These are phyloP conservation scores for Coniochaeta hoffmannii DNA, from an alignment of 2,329 filamentous ascomycete species.

Conservation along the genomic window DNA sequence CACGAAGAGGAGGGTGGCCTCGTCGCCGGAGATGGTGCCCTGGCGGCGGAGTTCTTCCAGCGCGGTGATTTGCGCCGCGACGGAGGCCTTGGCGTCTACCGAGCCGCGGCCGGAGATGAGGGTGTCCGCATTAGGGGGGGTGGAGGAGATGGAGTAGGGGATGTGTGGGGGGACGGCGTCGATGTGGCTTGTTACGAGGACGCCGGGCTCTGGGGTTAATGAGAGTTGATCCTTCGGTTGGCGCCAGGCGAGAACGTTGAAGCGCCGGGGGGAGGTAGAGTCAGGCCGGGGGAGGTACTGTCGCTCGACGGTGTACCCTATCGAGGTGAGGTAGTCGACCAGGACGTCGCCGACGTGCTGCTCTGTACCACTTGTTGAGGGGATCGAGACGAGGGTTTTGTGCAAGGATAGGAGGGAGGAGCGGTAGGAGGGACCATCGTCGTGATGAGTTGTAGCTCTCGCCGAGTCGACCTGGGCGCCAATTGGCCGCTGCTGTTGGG, in stretches of 20 bases:
- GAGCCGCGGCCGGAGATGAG: slow-evolving; percentile 65
- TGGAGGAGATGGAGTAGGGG: slow-evolving; percentile 50
- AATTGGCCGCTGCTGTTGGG: background rate
- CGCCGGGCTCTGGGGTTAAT: slow-evolving; percentile 26
- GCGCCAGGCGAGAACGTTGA: slow-evolving; percentile 70
- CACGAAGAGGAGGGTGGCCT: slow-evolving; percentile 51
- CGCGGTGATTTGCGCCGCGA: slow-evolving; percentile 69
- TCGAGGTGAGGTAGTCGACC: slow-evolving; percentile 51
- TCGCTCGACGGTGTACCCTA: slow-evolving; percentile 34
- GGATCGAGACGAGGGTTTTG: slow-evolving; percentile 63
- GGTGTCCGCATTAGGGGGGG: slow-evolving; percentile 31
- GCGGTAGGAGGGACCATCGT: slow-evolving; percentile 29
- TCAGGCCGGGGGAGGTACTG: slow-evolving; percentile 30
- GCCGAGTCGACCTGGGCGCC: background rate
- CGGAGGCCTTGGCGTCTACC: slow-evolving; percentile 63
- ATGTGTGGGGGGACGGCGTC: slow-evolving; percentile 71
- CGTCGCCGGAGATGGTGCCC: slow-evolving; percentile 20
- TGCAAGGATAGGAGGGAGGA: slow-evolving; percentile 62
- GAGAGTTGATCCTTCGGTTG: slow-evolving; percentile 36
- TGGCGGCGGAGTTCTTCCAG: slow-evolving; percentile 44
- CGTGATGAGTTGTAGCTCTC: background rate
- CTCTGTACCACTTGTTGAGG: slow-evolving; percentile 67
- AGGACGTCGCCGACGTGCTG: slow-evolving; percentile 61
- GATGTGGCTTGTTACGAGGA: slow-evolving; percentile 74
- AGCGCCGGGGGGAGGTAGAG: slow-evolving; percentile 35